Evolutionary conservation across 768 basidiomycete genomes (phyloP), one percentile per base, ranked within the genome.

Genomic region (Gloeostereum incarnatum): DNA sequence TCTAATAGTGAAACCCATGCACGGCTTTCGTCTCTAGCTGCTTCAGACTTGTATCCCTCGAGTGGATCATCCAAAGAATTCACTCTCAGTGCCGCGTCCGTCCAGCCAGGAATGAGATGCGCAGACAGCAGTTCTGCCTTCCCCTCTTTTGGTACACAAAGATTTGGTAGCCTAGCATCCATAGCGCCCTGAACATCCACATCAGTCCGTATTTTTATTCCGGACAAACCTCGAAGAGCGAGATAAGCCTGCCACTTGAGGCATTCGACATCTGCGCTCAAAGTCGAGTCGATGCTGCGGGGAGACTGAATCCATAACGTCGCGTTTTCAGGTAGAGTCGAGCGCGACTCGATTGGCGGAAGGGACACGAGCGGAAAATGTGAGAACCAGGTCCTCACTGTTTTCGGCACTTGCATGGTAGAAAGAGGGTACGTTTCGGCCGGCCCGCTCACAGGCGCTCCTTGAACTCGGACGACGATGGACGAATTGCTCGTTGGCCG

Each of bases 191-290:
- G 77, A 17, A 73, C 64, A 11, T 71, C 54, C 20, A 91, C 63
- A 56, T 89, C 81, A 61, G 74, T 82, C 31, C 83, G 74, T 10
- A 88, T 54, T 16, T 56, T 59, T 39, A 85, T 57, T 48, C 55
- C 45, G 14, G 49, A 52, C 42, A 83, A 51, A 6, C 74, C 76
- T 41, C 82, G 34, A 13, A 44, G 34, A 8, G 43, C 43, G 75
- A 60, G 5, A 48, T 82, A 88, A 0, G 88, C 84, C 56, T 91
- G 88, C 87, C 87, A 90, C 59, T 87, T 89, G 52, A 91, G 72
- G 54, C 87, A 90, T 48, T 89, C 85, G 48, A 89, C 78, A 58
- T 90, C 87, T 38, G 67, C 56, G 57, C 83, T 86, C 44, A 90
- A 70, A n/a, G n/a, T n/a, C n/a, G 61, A 47, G 21, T 49, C 21